Evolutionary conservation across 2,329 filamentous ascomycete genomes (phyloP), one percentile per base, ranked within the genome.

Genomic region (Aspergillus japonicus): DNA sequence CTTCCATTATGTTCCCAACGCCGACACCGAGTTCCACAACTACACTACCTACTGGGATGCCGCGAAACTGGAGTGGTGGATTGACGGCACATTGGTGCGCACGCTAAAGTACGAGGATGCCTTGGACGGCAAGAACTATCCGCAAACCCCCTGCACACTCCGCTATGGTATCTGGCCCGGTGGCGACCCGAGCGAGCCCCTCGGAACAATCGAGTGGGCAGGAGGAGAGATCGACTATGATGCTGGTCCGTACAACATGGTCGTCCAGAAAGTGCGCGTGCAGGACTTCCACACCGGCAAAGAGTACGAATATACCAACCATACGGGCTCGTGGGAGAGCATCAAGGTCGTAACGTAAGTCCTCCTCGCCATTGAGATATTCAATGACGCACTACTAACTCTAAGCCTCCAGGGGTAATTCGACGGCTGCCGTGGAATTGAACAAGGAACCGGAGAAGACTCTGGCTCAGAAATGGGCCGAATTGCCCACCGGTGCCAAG

Each of bases 81-180:
- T 91, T 62, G 86, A 92, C 67, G 86, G 81, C 69, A 73, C 73
- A 3, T 71, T 82, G 54, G 79, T 90, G 57, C 87, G 89, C 66
- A 85, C 83, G 29, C 78, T 92, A 54, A 81, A 77, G 59, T 84
- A 83, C 63, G 78, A 77, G 12, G 83, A 89, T 24, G 84, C 86
- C 51, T 71, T 82, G 68, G 78, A 78, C 47, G 85, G 83, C 56
- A 74, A 77, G 58, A 82, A 83, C 64, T 91, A 85, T 77, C 89
- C 89, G 39, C 89, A 92, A 78, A 90, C 88, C 3, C 89, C 89
- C 50, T 87, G 88, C 83, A 86, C 87, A 73, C 74, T 91, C 68
- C 88, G 88, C 74, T 75, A 91, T 47, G 89, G 89, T 61, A 82
- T 84, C 62, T 90, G 88, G 87, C 83, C 86, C 39, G 88, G 87